Evolutionary conservation across 257 asterid species (phyloP), one percentile per base, ranked within the genome.

Genomic region (Scutellaria baicalensis): DNA sequence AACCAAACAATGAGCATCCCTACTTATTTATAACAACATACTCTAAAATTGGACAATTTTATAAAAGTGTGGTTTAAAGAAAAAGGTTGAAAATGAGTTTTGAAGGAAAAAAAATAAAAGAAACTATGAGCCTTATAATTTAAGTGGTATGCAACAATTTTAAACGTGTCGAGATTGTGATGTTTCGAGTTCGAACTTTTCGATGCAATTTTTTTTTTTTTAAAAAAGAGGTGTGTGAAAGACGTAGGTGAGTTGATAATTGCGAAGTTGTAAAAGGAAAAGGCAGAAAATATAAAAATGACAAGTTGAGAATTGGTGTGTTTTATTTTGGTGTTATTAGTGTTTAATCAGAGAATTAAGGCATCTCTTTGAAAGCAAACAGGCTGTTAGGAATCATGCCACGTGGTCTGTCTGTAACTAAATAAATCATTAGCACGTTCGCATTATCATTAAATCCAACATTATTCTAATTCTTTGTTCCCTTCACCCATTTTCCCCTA

Each of bases 311-410:
- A 27, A 11, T 43, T 0, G 16, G 40, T 45, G 49, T 49, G 18
- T 66, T 18, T 0, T 0, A 71, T 66, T 49, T 48, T 27, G 48
- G 38, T 38, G 55, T 44, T 21, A 13, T 38, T 6, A 40, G 67
- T 27, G 13, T 60, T 65, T 55, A 48, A 48, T 70, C 70, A 57
- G 69, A 57, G 63, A 47, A n/a, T 59, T 57, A 74, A 59, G 52
- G 66, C 66, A 60, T 50, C 44, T 48, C 17, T 31, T 40, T 44
- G 48, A 36, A 47, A 64, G 52, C 18, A 33, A 64, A 64, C 83
- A 78, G 83, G 75, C 77, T 84, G 88, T 81, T 79, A 45, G 78
- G 90, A 78, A 84, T 84, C 87, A 63, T 59, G 86, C 75, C 91
- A 83, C 86, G 84, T 83, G 90, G 80, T 74, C 76, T 72, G 85